Percentiles rank a stretch among this genome's conserved stretches.
Evolutionary conservation across 129 eudicot species (phyloP).

Genomic region (Chrysanthemum lavandulifolium): DNA sequence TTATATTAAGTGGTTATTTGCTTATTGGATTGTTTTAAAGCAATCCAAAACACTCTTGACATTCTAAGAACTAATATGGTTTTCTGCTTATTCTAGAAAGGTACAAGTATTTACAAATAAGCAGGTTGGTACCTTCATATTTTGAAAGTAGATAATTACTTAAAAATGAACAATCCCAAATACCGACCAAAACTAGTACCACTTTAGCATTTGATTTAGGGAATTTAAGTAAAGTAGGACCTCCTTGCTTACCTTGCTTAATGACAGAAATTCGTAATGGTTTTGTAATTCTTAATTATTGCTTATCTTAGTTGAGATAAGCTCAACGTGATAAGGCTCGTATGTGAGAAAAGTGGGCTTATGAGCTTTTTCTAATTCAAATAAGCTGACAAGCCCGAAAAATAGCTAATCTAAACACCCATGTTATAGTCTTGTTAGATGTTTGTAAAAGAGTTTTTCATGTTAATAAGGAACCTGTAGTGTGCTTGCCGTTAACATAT

Average conservation of each 20-base stretch:
- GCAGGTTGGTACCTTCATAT: too few relatives aligned
- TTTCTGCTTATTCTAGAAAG: too few relatives aligned
- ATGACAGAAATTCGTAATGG: conserved; percentile 3
- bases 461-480: not conserved
- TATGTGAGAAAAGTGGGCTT: not conserved
- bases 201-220: not conserved
- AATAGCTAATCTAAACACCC: not conserved
- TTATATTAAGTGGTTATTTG: too few relatives aligned
- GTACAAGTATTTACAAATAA: too few relatives aligned
- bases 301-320: not conserved
- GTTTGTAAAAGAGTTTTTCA: not conserved
- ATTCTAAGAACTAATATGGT: too few relatives aligned
- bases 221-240: too few relatives aligned
- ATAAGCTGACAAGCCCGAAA: not conserved
- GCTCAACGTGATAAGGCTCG: too few relatives aligned
- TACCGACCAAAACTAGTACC: too few relatives aligned
- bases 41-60: too few relatives aligned
- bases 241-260: not conserved
- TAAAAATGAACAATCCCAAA: too few relatives aligned
- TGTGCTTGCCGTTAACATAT: not conserved
- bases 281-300: conserved; percentile 6
- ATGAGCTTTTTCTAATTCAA: not conserved
- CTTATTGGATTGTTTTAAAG: too few relatives aligned
- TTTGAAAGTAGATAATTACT: too few relatives aligned
- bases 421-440: not conserved